phyloP scores from a whole-genome alignment of 2,329 filamentous ascomycete species.

The Karstenula rhodostoma region DNA sequence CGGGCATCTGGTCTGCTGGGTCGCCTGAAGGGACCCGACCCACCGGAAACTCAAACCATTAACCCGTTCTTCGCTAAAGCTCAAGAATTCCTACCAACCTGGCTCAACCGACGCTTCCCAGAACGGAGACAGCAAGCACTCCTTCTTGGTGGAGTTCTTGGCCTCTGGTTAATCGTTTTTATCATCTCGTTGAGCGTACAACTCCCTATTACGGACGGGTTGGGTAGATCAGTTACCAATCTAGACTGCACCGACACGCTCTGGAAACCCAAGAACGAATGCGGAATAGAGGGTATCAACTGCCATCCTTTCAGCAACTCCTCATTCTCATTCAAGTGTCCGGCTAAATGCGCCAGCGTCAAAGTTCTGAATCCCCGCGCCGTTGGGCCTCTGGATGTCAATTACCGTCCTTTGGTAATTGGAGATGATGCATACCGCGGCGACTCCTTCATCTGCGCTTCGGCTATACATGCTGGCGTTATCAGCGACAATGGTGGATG shows the following conservation, averaged over 20 bases:
- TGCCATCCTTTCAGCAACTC: constrained; percentile 77
- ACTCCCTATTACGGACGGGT: constrained; percentile 64
- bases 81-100: constrained; percentile 69
- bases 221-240: constrained; percentile 69
- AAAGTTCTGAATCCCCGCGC: constrained; percentile 74
- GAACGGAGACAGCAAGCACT: constrained; percentile 62
- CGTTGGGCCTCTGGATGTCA: constrained; percentile 71
- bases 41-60: constrained; percentile 54
- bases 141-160: constrained; percentile 65
- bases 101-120: constrained; percentile 68
- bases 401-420: constrained; percentile 63
- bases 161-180: constrained; percentile 73
- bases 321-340: constrained; percentile 76
- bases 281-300: constrained; percentile 75
- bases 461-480: constrained; percentile 85
- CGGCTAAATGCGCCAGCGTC: constrained; percentile 72
- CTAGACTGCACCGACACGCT: constrained; percentile 75
- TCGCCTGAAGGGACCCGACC: constrained; percentile 53
- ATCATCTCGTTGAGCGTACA: constrained; percentile 70
- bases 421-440: constrained; percentile 79
- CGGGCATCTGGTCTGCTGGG: constrained; percentile 15
- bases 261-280: constrained; percentile 74
- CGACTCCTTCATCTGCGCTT: constrained; percentile 85
- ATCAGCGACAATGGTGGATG: constrained; percentile 79
- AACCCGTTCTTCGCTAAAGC: constrained; percentile 66